Evolutionary conservation across 331 rosid genomes (phyloP), one percentile per base, ranked within the genome.

Genomic region (Quercus tomentella): DNA sequence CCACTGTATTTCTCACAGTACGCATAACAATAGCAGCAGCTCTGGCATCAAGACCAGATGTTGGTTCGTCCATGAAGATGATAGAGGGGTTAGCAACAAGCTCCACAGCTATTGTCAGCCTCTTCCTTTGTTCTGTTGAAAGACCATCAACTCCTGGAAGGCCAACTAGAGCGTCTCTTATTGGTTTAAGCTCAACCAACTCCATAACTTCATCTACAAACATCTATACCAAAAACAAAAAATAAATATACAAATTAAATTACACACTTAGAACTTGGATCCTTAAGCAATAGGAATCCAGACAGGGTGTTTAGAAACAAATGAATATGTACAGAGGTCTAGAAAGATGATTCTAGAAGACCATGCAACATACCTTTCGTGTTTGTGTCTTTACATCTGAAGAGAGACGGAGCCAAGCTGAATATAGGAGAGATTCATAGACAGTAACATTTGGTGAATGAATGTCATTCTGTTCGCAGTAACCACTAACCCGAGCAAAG

Each of bases 1-100:
- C 87, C 1, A 87, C 93, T 0, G 93, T 89, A 77, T 89, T 89
- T 52, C 91, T 87, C n/a, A 89, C 93, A 5, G 93, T 76, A 33
- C 92, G 86, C 92, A 89, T 89, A 25, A 89, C 89, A 22, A 89
- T 89, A 22, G 90, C 92, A 49, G 90, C 92, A 31, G 92, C 86
- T 72, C 92, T 80, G 23, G 92, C 92, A 82, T 89, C 92, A 26
- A 89, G 91, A 22, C 92, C 92, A 10, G 92, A 81, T 41, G 90
- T 89, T 31, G 93, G 93, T 77, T 87, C 93, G 71, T 89, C 93
- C 93, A 87, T 89, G 45, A 89, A 89, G 77, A 89, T 87, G 67
- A 89, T 89, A 28, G 91, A 89, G 10, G 93, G 93, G 15, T 89
- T 89, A 21, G 93, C 88, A 69, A 89, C 93, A 60, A 89, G 79